Evolutionary conservation across 73 alveolate genomes (phyloP), one percentile per base, ranked within the genome.

Genomic region (Paramecium octaurelia): DNA sequence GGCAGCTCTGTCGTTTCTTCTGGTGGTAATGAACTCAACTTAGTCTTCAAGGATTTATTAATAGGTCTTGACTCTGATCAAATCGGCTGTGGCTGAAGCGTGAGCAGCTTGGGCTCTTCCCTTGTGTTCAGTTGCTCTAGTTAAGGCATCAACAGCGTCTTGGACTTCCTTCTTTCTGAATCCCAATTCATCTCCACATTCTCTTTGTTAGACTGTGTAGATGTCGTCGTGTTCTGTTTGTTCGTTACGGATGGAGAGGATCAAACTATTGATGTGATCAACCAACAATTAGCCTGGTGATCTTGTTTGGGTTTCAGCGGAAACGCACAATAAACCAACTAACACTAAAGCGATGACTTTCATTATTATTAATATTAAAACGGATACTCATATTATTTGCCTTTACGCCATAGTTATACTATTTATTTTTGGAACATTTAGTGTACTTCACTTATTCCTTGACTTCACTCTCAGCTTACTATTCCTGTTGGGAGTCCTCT

Each of bases 91-190:
- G 42, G 76, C 91, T 43, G 91, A 42, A 46, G 91, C 91, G 24
- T 80, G 73, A 24, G 91, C 70, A 80, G 91, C 91, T 80, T 80
- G 27, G 14, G 64, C 46, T 80, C 91, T 80, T 80, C 91, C 91
- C 12, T 80, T 80, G 91, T 80, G 91, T 80, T 80, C 91, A 4
- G 91, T 80, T 21, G 91, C 91, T 80, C 91, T 80, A 3, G 91
- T 80, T 46, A 80, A 80, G 24, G 91, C 91, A 48, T 80, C 91
- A 10, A 44, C 70, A 44, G 91, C 91, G 24, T 80, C 91, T 31
- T 27, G 10, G 57, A 80, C 91, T 80, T 80, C 91, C 91, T 80
- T 80, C 91, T 80, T 80, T 80, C 91, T 80, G 77, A 80, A 80
- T 44, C 91, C 91, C 21, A 80, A 46, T 80, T 80, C 91, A 48